Conservation (phyloP, 1,284 basidiomycete species). For the Puccinia hordei region DNA sequence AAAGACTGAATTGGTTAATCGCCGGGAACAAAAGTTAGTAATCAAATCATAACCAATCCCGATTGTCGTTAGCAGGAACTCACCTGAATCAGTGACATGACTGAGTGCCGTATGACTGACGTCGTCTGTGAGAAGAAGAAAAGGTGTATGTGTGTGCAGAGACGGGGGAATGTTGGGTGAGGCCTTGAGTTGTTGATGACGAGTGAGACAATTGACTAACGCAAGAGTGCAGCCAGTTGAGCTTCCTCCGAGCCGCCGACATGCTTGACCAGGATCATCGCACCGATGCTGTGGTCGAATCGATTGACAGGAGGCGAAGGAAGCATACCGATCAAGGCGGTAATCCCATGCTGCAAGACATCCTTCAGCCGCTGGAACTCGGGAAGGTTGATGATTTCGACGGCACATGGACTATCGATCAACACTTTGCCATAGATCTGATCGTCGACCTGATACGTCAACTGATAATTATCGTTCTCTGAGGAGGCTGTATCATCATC, state of each 20-base stretch:
- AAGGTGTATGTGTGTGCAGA: not conserved
- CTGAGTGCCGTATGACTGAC: slow-evolving; percentile 47
- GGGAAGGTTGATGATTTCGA: slow-evolving; percentile 51
- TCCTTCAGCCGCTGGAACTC: slow-evolving; percentile 52
- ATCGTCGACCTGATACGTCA: slow-evolving; percentile 23
- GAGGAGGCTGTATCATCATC: no score
- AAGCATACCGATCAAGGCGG: slow-evolving; percentile 52
- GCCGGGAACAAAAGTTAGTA: no score
- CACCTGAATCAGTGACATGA: slow-evolving; percentile 44
- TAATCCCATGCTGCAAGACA: slow-evolving; percentile 54
- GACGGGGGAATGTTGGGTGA: not conserved
- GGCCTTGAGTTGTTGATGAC: not conserved
- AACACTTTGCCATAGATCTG: slow-evolving; percentile 44
- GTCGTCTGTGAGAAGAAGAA: slow-evolving; percentile 19
- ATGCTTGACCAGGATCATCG: slow-evolving; percentile 53
- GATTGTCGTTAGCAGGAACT: not conserved
- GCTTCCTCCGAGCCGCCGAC: slow-evolving; percentile 53
- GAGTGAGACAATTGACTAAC: slow-evolving; percentile 48
- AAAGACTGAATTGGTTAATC: slow-evolving; percentile 15
- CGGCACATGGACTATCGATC: slow-evolving; percentile 41
- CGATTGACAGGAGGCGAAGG: slow-evolving; percentile 53
- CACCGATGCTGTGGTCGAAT: slow-evolving; percentile 54
- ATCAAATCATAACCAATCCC: not conserved
- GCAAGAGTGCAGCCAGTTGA: slow-evolving; percentile 53
- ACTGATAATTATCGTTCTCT: not conserved